Evolutionary conservation across 169 alveolate genomes (phyloP).

Genomic region (Plasmodium gaboni): DNA sequence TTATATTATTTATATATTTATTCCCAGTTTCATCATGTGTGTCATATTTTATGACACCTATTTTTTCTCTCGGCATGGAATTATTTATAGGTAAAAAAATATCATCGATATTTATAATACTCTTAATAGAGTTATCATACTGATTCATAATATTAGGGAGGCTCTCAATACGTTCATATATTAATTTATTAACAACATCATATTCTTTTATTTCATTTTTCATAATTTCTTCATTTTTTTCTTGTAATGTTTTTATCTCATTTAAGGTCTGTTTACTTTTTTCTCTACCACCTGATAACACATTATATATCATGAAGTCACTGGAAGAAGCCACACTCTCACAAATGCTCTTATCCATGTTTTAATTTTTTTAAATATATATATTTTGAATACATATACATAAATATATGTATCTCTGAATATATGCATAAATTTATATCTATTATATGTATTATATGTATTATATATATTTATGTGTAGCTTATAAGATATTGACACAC

Average conservation of each 20-base stretch:
- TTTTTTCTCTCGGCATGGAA: background rate
- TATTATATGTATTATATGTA: background rate
- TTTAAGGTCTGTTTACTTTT: conserved; percentile 36
- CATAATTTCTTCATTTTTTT: conserved; percentile 9
- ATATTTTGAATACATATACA: background rate
- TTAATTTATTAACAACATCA: conserved; percentile 16
- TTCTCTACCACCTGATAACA: conserved; percentile 31
- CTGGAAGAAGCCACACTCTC: conserved; percentile 31
- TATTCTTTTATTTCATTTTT: conserved; percentile 45
- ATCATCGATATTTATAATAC: background rate
- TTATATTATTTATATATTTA: background rate
- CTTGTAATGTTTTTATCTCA: conserved; percentile 26
- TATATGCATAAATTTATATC: background rate
- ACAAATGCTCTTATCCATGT: conserved; percentile 6
- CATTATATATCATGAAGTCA: conserved; percentile 32
- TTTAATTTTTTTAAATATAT: background rate
- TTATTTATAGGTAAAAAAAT: background rate
- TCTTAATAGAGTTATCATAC: conserved; percentile 8
- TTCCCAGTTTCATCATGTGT: background rate
- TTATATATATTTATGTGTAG: too few relatives aligned
- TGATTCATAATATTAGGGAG: background rate
- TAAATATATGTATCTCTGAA: background rate
- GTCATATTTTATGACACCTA: too few relatives aligned
- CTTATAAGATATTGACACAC: background rate
- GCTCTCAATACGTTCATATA: conserved; percentile 12